Percentiles rank a stretch among this genome's conserved stretches.
Evolutionary conservation across 495 filamentous ascomycete genomes (phyloP).

Genomic region (Penicillium paxilli): DNA sequence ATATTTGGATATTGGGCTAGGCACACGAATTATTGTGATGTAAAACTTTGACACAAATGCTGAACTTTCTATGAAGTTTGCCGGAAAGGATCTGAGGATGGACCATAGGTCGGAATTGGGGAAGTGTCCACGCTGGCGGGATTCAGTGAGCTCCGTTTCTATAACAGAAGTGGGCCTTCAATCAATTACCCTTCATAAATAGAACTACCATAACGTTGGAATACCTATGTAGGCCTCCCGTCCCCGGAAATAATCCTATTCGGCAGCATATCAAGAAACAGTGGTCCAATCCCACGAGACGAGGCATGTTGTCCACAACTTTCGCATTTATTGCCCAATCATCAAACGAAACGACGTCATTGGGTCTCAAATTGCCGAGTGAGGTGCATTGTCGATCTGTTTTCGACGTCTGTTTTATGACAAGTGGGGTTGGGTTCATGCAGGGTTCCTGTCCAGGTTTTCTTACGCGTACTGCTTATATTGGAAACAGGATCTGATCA

Average conservation of each 20-base stretch:
- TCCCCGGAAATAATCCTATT: not conserved
- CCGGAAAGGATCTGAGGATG: too few relatives aligned
- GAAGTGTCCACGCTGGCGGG: too few relatives aligned
- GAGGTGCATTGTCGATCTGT: slow-evolving; percentile 12
- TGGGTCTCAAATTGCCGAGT: not conserved
- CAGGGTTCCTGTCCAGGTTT: slow-evolving; percentile 3
- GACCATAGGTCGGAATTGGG: too few relatives aligned
- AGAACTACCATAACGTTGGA: not conserved
- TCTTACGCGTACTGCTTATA: not conserved
- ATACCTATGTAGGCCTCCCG: too few relatives aligned
- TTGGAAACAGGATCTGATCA: not conserved
- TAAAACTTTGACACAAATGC: too few relatives aligned
- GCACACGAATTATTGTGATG: too few relatives aligned
- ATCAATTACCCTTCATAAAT: not conserved
- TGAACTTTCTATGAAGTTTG: too few relatives aligned
- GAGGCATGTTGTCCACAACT: not conserved
- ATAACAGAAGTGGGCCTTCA: not conserved
- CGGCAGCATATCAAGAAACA: not conserved
- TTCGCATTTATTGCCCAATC: not conserved
- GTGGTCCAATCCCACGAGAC: not conserved
- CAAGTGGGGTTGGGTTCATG: slow-evolving; percentile 11
- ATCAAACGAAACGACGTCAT: not conserved
- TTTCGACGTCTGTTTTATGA: not conserved
- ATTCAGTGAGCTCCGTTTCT: not conserved
- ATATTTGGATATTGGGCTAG: too few relatives aligned